These are phyloP conservation scores for Aphanomyces euteiches DNA, from an alignment of 352 stramenopile species.

Conservation along the genomic window DNA sequence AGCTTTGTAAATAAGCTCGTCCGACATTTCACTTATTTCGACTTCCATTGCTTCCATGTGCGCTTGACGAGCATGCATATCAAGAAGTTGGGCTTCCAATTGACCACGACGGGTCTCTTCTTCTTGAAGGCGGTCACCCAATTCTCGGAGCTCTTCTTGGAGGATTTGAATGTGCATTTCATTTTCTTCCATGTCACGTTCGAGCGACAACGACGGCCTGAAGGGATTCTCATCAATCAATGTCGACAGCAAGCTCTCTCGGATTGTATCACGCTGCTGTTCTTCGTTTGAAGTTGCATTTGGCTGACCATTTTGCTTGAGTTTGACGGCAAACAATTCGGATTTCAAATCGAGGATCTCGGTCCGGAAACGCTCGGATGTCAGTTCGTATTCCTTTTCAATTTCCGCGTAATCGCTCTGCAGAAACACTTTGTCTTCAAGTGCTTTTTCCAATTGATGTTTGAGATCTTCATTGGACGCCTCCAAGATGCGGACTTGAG, in stretches of 20 bases:
- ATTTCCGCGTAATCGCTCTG: conserved; percentile 80
- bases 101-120: conserved; percentile 55
- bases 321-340: conserved; percentile 52
- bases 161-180: conserved; percentile 31
- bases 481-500: conserved; percentile 76
- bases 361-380: conserved; percentile 66
- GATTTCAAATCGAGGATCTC: conserved; percentile 86
- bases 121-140: conserved; percentile 56
- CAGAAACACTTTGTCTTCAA: conserved; percentile 84
- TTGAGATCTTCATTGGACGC: conserved; percentile 70
- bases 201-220: conserved; percentile 15
- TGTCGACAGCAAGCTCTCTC: not conserved
- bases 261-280: not conserved
- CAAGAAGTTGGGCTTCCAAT: conserved; percentile 54
- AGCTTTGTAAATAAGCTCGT: conserved; percentile 72
- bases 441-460: conserved; percentile 82
- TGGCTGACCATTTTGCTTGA: conserved; percentile 24
- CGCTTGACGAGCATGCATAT: conserved; percentile 54
- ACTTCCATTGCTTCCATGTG: conserved; percentile 69
- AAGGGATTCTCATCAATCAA: conserved; percentile 25
- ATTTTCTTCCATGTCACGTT: conserved; percentile 28
- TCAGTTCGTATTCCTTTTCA: conserved; percentile 71
- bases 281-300: not conserved
- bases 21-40: conserved; percentile 72
- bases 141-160: conserved; percentile 54